Evolutionary conservation across 345 rosid species (phyloP).

Genomic region (Eucalyptus pauciflora): DNA sequence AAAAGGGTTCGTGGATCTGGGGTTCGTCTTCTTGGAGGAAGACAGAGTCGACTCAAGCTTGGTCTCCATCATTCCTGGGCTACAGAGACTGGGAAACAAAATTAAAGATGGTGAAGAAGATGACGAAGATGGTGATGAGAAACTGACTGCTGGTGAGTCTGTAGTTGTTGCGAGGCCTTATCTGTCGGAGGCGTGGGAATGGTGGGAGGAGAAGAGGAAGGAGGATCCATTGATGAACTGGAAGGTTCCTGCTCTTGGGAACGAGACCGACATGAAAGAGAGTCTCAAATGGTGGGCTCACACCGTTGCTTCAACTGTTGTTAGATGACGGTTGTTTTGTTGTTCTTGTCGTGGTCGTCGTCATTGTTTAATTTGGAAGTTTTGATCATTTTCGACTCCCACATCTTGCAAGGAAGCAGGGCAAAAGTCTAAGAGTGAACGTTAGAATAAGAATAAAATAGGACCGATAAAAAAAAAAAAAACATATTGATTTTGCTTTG

Average conservation of each 20-base stretch:
- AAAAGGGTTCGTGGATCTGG: constrained; percentile 82
- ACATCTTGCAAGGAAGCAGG: too few relatives aligned
- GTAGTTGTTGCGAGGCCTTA: constrained; percentile 45
- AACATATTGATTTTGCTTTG: too few relatives aligned
- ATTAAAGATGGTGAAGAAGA: constrained; percentile 11
- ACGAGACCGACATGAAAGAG: constrained; percentile 49
- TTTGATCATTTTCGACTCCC: too few relatives aligned
- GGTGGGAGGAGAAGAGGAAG: constrained; percentile 8
- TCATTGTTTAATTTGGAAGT: neutral
- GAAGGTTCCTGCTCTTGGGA: constrained; percentile 33
- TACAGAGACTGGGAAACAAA: constrained; percentile 38
- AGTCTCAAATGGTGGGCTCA: constrained; percentile 69
- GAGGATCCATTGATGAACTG: constrained; percentile 35
- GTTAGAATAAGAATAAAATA: too few relatives aligned
- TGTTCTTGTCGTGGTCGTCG: neutral
- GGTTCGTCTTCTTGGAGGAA: constrained; percentile 74
- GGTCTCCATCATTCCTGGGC: constrained; percentile 65
- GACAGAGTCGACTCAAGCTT: constrained; percentile 48
- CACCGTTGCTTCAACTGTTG: constrained; percentile 46
- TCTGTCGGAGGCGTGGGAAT: constrained; percentile 76
- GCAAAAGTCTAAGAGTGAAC: too few relatives aligned
- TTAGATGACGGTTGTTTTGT: constrained; percentile 16
- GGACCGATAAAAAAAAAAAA: too few relatives aligned
- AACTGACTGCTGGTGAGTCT: neutral
- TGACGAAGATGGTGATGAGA: neutral